These are phyloP conservation scores for Fusarium pininemorale DNA, from an alignment of 2,329 filamentous ascomycete genomes.

Conservation along the genomic window DNA sequence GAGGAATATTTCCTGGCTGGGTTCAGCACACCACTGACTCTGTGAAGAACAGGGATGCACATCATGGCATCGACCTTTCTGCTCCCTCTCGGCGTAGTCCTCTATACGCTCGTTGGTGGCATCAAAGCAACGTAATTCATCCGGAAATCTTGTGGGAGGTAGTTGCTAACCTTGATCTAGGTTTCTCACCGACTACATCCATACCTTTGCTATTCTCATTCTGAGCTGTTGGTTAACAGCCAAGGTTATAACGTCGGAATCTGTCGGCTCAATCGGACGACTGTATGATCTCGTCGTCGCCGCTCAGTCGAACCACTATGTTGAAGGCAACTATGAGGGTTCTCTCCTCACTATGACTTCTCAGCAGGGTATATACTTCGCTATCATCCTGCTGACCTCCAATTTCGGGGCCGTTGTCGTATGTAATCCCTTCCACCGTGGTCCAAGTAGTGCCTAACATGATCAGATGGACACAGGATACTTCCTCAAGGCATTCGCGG, in stretches of 20 bases:
- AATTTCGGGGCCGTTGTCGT: background rate
- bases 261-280: background rate
- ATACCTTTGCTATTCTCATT: background rate
- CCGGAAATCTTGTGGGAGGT: rapidly evolving
- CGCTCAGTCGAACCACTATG: background rate
- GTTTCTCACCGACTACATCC: background rate
- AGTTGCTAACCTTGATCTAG: background rate
- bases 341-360: background rate
- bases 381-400: rapidly evolving
- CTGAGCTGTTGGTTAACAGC: background rate
- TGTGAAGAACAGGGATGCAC: background rate
- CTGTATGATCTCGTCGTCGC: background rate
- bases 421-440: rapidly evolving
- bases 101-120: background rate
- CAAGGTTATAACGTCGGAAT: background rate
- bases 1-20: no score
- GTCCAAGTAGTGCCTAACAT: rapidly evolving
- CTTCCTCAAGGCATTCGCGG: background rate
- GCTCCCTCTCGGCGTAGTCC: background rate
- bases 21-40: no score
- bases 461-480: background rate
- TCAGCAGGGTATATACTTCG: background rate
- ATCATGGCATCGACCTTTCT: background rate
- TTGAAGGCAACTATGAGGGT: background rate
- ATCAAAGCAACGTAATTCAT: background rate